Base-by-base conservation (phyloP, 2,329 filamentous ascomycete genomes). In the Aspergillus sp. region DNA sequence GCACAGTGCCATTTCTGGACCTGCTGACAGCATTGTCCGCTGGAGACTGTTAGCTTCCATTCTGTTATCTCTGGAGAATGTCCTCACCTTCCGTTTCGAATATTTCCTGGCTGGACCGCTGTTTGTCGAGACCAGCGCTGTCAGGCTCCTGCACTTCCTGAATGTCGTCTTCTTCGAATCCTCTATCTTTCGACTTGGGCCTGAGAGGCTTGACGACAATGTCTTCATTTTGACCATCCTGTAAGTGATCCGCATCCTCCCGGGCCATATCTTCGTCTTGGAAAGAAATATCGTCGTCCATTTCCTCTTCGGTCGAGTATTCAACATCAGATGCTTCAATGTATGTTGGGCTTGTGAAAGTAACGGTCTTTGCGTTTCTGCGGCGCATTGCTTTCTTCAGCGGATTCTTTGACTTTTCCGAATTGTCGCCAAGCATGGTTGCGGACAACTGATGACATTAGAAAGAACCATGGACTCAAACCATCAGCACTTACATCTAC, bases 291-390 rank as follows among this genome's bases (percentile, higher is more conserved):
- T 72, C 76, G 38, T 81, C 82, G 17, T 80, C 83, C 15, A 81
- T 81, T 63, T 94, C 91, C 55, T 95, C 91, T 15, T 91, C 90
- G 1, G 86, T 88, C 1, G 91, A 96, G 72, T 92, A 96, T 57
- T 96, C 92, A 67, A 91, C 85, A 65, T 96, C 91, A 0, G 91
- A 92, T 62, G 94, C 91, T 76, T 97, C 91, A 45, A 94, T 90
- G 69, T 93, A 96, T 5, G 91, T 95, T 0, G 92, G 91, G 1
- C 90, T 85, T 5, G 91, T 85, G 70, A 97, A 97, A 43, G 91
- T 87, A 28, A 97, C 93, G 0, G 87, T 95, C 78, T 97, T 97
- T 28, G 89, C 85, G 70, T 93, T 93, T 66, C 90, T 87, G 67
- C 90, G 83, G 63, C 90, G 87, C 79, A 97, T 94, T 1, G 91